Base-by-base conservation (phyloP, 2,329 filamentous ascomycete genomes). In the Aureobasidium sp. region DNA sequence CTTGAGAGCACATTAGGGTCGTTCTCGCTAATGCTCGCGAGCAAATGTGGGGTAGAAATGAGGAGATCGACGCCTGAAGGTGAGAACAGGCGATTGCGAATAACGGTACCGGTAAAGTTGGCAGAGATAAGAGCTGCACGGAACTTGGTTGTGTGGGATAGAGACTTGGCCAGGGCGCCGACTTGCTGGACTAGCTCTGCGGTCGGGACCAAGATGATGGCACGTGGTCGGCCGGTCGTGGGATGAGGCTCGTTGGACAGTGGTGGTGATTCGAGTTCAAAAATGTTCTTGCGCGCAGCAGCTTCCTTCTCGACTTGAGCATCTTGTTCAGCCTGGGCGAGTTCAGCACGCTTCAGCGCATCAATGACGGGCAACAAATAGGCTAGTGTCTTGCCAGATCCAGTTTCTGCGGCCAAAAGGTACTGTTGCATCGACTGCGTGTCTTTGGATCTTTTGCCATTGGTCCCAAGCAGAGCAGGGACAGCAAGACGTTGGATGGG, bases 1-100 rank as follows among this genome's bases (percentile, higher is more conserved):
- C 91, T 88, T n/a, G 90, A 92, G 39, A 99, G 84, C 64, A 99
- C 87, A 70, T 96, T 93, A 12, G 94, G 94, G 67, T 97, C 91
- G 23, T 86, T 87, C 67, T 96, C 86, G 13, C 90, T 90, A 70
- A 99, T 94, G 64, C 90, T 92, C 62, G 88, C 83, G 42, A 99
- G 83, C 12, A 99, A 82, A 71, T 97, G 92, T 5, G 94, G 95
- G 0, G 94, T 99, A 17, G 90, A 82, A 63, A 97, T 82, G 9
- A 97, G 78, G 51, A 99, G 78, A 72, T 99, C 94, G 64, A 97
- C 85, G 48, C 93, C 92, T 39, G 80, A 79, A 5, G 87, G 85
- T 39, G 87, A 86, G 80, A 96, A 97, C 29, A 99, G 80, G 53
- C 88, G 87, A 70, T 86, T 88, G 70, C 92, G 87, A 72, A 99